Conservation (phyloP, 805 yeast genomes). For the Candida coquimbonensis region DNA sequence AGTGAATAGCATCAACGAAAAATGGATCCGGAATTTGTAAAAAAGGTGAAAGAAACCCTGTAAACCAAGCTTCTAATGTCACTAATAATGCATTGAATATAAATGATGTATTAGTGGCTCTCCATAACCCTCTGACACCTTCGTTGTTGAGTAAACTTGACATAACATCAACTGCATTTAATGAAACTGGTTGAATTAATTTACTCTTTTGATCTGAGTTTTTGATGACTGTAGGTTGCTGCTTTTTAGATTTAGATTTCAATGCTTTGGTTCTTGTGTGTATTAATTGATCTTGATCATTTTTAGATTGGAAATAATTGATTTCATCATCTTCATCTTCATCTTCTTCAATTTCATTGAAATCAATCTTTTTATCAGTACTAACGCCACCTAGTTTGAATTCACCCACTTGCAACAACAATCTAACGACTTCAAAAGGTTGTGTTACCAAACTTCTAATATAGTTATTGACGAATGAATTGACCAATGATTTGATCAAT, state of each 20-base stretch:
- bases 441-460: slow-evolving; percentile 64
- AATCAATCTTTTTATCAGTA: slow-evolving; percentile 1
- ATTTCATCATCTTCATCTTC: slow-evolving; percentile 35
- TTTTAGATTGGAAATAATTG: slow-evolving; percentile 33
- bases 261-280: slow-evolving; percentile 16
- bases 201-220: neutral
- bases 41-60: slow-evolving; percentile 79
- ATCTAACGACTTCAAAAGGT: slow-evolving; percentile 80
- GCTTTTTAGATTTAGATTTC: slow-evolving; percentile 3
- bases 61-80: slow-evolving; percentile 85
- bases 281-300: slow-evolving; percentile 12
- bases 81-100: slow-evolving; percentile 66
- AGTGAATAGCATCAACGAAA: slow-evolving; percentile 73
- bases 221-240: neutral
- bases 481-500: slow-evolving; percentile 46
- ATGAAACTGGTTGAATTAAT: slow-evolving; percentile 38
- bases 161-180: slow-evolving; percentile 59
- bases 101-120: slow-evolving; percentile 75
- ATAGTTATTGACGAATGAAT: slow-evolving; percentile 63
- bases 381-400: slow-evolving; percentile 29
- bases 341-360: slow-evolving; percentile 28
- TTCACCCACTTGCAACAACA: slow-evolving; percentile 74
- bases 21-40: slow-evolving; percentile 83
- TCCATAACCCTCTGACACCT: slow-evolving; percentile 64
- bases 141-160: slow-evolving; percentile 59